Evolutionary conservation across 2,329 filamentous ascomycete species (phyloP).

Genomic region (Cladosporium austrohemisphaericum): DNA sequence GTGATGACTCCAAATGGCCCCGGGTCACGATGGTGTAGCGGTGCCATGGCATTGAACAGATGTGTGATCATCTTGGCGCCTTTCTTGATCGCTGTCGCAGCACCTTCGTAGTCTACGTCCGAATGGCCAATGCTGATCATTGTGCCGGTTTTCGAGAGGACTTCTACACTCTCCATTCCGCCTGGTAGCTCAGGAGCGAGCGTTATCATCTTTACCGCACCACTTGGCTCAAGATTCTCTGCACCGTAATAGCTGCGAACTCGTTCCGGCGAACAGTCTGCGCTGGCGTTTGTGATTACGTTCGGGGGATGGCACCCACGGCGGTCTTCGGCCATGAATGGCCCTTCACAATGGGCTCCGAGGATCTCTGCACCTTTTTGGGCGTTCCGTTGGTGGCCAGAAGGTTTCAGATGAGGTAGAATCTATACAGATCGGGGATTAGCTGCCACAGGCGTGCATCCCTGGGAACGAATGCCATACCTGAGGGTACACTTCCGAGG

Average conservation of each 20-base stretch:
- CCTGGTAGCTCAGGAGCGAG: slow-evolving; percentile 75
- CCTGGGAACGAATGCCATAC: not conserved
- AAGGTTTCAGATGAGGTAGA: slow-evolving; percentile 73
- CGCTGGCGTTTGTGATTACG: slow-evolving; percentile 61
- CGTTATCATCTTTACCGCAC: slow-evolving; percentile 71
- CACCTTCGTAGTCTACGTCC: slow-evolving; percentile 81
- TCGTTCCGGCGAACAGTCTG: slow-evolving; percentile 54
- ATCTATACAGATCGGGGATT: slow-evolving; percentile 48
- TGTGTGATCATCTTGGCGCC: slow-evolving; percentile 90
- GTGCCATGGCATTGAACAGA: slow-evolving; percentile 89
- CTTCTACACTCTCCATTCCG: slow-evolving; percentile 60
- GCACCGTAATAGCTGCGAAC: slow-evolving; percentile 69
- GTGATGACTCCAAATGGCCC: slow-evolving; percentile 85
- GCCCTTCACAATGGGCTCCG: slow-evolving; percentile 86
- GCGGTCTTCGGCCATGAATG: slow-evolving; percentile 76
- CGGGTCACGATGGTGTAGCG: slow-evolving; percentile 84
- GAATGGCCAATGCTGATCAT: slow-evolving; percentile 81
- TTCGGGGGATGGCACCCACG: slow-evolving; percentile 80
- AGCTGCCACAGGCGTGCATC: not conserved
- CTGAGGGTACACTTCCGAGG: slow-evolving; percentile 62
- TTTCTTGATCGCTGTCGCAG: slow-evolving; percentile 63
- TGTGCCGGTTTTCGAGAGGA: slow-evolving; percentile 63
- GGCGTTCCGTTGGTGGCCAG: slow-evolving; percentile 57
- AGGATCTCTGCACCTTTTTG: slow-evolving; percentile 77
- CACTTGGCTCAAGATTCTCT: slow-evolving; percentile 55